Conservation (phyloP, 768 basidiomycete genomes). For the Hortiboletus campestris region DNA sequence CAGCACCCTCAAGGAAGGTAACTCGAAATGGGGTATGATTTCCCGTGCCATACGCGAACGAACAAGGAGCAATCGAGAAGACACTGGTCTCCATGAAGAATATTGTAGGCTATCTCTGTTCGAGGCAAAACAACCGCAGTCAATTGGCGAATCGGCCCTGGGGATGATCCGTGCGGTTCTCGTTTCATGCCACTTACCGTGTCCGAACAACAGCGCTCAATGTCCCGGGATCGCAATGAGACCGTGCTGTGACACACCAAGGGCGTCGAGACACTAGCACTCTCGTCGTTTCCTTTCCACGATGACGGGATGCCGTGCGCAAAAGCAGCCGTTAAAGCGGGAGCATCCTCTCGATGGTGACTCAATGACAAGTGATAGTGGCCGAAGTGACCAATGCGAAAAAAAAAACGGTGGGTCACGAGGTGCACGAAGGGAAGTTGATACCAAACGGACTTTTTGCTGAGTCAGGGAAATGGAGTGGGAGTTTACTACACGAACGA, state of each 20-base stretch:
- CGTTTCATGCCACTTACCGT: neutral
- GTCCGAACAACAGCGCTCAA: neutral
- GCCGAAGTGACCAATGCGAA: too few species aligned
- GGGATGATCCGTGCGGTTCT: neutral
- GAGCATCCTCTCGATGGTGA: too few species aligned
- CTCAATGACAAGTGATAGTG: too few species aligned
- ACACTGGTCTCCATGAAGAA: neutral
- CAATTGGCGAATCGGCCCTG: neutral
- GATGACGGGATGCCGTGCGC: neutral
- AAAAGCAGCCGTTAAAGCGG: too few species aligned
- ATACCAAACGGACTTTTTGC: too few species aligned
- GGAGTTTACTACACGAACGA: too few species aligned
- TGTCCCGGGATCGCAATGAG: slow-evolving; percentile 1
- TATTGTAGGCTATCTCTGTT: neutral
- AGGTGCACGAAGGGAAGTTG: too few species aligned
- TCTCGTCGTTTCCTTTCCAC: slow-evolving; percentile 14
- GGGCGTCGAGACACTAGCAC: neutral
- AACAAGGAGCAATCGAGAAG: neutral
- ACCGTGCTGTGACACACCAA: neutral
- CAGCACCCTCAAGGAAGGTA: neutral
- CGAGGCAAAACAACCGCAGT: neutral
- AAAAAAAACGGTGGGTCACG: too few species aligned
- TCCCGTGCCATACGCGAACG: neutral
- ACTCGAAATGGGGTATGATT: too few species aligned
- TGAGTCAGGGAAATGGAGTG: too few species aligned